These are phyloP conservation scores for Ogataea haglerorum DNA, from an alignment of 805 yeast genomes.

Conservation along the genomic window DNA sequence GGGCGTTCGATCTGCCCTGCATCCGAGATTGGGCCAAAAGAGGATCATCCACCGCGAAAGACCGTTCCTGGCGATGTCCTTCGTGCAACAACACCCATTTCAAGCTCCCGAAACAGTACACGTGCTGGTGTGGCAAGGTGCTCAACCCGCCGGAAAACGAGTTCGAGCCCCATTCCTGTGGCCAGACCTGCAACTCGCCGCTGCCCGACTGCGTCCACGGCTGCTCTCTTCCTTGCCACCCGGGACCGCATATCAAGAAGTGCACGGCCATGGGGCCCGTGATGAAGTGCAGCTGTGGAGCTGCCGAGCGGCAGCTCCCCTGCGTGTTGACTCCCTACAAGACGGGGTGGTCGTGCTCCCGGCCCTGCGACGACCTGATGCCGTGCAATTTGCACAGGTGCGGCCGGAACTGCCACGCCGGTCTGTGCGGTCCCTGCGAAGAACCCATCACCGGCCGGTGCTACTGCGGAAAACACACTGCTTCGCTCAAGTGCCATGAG, in stretches of 20 bases:
- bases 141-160: conserved; percentile 59
- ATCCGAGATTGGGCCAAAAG: conserved; percentile 81
- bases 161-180: conserved; percentile 81
- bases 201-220: conserved; percentile 64
- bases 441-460: conserved; percentile 49
- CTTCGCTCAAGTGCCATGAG: conserved; percentile 43
- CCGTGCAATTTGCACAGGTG: conserved; percentile 77
- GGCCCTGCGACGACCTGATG: conserved; percentile 54
- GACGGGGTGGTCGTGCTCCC: conserved; percentile 66
- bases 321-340: conserved; percentile 68
- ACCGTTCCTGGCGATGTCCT: conserved; percentile 81
- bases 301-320: conserved; percentile 59
- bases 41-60: conserved; percentile 60
- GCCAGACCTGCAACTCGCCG: conserved; percentile 68
- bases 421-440: conserved; percentile 75
- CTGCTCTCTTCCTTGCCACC: conserved; percentile 77
- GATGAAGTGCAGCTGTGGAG: conserved; percentile 73
- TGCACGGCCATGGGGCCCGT: conserved; percentile 79
- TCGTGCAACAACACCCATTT: conserved; percentile 55
- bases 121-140: conserved; percentile 88
- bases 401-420: conserved; percentile 63
- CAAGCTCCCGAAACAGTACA: conserved; percentile 52
- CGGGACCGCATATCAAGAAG: conserved; percentile 75
- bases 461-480: conserved; percentile 67
- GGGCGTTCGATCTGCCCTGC: conserved; percentile 86